Conservation (phyloP, 2,329 filamentous ascomycete species). For the Fusarium sublunatum region DNA sequence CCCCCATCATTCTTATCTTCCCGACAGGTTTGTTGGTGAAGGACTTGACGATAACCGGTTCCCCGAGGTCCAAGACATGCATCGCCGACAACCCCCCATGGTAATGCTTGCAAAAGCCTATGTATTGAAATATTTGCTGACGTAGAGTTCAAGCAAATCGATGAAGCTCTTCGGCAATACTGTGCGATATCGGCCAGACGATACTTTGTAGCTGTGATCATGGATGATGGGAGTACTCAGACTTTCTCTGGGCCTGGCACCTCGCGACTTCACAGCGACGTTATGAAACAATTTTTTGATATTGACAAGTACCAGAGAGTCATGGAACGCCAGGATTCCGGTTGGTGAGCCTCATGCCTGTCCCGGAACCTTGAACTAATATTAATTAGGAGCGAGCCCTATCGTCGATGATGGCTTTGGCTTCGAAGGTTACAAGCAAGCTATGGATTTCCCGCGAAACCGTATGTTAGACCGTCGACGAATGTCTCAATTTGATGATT, state of each 20-base stretch:
- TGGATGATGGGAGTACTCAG: constrained; percentile 59
- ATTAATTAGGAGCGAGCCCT: constrained; percentile 47
- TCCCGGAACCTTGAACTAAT: constrained; percentile 18
- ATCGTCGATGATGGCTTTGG: constrained; percentile 50
- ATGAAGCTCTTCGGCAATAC: constrained; percentile 62
- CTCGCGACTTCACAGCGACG: constrained; percentile 51
- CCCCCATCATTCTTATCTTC: constrained; percentile 48
- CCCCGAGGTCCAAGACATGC: constrained; percentile 50
- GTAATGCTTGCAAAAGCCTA: constrained; percentile 43
- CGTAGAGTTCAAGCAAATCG: constrained; percentile 58
- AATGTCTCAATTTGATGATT: constrained; percentile 49
- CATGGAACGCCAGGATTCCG: constrained; percentile 52
- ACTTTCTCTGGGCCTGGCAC: constrained; percentile 59
- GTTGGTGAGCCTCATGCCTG: constrained; percentile 47
- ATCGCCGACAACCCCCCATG: constrained; percentile 54
- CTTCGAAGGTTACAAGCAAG: constrained; percentile 45
- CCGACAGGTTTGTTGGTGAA: constrained; percentile 48
- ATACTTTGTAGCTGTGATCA: constrained; percentile 65
- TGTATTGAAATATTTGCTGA: constrained; percentile 22
- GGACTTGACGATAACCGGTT: constrained; percentile 51
- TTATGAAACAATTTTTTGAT: constrained; percentile 61
- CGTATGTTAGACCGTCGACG: constrained; percentile 49
- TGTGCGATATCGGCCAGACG: constrained; percentile 63
- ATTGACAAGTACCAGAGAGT: constrained; percentile 56
- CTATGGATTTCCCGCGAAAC: constrained; percentile 43